Evolutionary conservation across 768 basidiomycete genomes (phyloP).

Genomic region (Candolleomyces efflorescens): DNA sequence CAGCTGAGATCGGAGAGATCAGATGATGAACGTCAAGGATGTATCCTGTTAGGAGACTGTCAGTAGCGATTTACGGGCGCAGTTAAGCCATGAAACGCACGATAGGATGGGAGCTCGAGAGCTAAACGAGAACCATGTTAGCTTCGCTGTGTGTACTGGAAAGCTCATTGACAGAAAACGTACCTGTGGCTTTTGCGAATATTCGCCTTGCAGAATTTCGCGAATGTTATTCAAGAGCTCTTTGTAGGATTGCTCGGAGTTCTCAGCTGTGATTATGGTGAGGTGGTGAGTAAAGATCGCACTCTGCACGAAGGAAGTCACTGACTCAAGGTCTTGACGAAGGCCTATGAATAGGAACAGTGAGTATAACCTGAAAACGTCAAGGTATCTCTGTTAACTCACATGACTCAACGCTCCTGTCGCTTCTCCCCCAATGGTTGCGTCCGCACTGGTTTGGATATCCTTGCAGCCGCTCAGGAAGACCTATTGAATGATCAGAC

Average conservation of each 20-base stretch:
- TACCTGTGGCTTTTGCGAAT: too few relatives aligned
- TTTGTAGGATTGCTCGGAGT: conserved; percentile 38
- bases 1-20: too few relatives aligned
- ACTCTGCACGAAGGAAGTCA: background rate
- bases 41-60: too few relatives aligned
- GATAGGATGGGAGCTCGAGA: too few relatives aligned
- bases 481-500: conserved; percentile 39
- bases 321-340: conserved; percentile 53
- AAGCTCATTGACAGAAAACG: too few relatives aligned
- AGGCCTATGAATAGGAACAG: conserved; percentile 27
- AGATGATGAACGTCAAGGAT: too few relatives aligned
- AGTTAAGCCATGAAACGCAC: too few relatives aligned
- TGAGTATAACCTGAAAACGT: background rate
- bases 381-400: background rate
- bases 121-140: too few relatives aligned
- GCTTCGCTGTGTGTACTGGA: too few relatives aligned
- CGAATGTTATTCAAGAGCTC: conserved; percentile 35
- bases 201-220: conserved; percentile 22
- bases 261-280: conserved; percentile 29
- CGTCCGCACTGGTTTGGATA: conserved; percentile 78
- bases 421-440: conserved; percentile 57
- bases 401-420: conserved; percentile 75
- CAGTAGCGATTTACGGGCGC: too few relatives aligned
- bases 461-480: conserved; percentile 82
- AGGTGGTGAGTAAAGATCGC: background rate